Evolutionary conservation across 1,139 yeast genomes (phyloP).

Genomic region (Nakaseomyces uthaithaninus): DNA sequence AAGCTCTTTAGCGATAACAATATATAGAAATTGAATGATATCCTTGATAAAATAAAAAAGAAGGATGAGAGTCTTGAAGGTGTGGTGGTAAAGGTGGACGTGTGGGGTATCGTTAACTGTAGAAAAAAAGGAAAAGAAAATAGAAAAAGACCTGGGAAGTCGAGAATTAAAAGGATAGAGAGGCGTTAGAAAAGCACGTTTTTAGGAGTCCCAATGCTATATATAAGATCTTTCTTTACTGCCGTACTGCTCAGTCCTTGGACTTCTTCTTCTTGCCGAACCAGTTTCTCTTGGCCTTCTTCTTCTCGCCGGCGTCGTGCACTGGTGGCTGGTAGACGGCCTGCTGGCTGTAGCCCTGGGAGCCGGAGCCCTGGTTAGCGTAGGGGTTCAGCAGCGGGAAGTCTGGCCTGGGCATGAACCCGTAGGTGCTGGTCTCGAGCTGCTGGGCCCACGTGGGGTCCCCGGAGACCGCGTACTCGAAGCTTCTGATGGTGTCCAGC

Average conservation of each 20-base stretch:
- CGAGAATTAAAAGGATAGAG: not conserved
- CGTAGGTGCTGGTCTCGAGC: slow-evolving; percentile 66
- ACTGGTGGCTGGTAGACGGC: slow-evolving; percentile 54
- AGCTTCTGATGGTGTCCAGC: slow-evolving; percentile 83
- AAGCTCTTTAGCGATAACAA: no score
- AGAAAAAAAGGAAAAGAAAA: no score
- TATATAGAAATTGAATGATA: no score
- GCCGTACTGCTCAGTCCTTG: not conserved
- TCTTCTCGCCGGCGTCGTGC: slow-evolving; percentile 36
- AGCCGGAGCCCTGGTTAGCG: slow-evolving; percentile 42
- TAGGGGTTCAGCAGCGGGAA: slow-evolving; percentile 47
- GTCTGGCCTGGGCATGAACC: slow-evolving; percentile 66
- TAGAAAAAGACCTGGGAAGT: no score
- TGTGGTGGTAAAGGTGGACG: no score
- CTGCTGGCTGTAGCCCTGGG: slow-evolving; percentile 38
- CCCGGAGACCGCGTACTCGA: slow-evolving; percentile 90
- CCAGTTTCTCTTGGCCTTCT: slow-evolving; percentile 60
- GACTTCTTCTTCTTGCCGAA: slow-evolving; percentile 58
- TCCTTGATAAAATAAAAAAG: no score
- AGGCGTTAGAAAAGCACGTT: not conserved
- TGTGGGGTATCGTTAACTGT: no score
- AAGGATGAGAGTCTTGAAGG: no score
- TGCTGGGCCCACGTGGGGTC: slow-evolving; percentile 70
- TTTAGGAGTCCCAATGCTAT: not conserved
- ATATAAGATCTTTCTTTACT: no score